These are phyloP conservation scores for Umbelopsis isabellina DNA, from an alignment of 192 early-diverging fungal genomes.

Conservation along the genomic window DNA sequence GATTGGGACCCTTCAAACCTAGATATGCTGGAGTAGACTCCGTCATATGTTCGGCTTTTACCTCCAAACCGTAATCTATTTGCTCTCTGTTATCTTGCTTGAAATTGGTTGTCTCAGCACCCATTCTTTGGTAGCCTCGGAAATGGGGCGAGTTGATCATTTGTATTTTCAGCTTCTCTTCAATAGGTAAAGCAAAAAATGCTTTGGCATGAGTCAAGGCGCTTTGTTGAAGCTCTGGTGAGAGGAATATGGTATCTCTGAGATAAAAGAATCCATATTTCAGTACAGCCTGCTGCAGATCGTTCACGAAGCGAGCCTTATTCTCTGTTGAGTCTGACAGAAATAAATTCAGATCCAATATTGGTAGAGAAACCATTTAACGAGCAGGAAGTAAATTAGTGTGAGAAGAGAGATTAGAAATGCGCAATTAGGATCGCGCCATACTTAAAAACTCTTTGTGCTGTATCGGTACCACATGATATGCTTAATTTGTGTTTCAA, in stretches of 20 bases:
- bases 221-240: conserved; percentile 17
- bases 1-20: conserved; percentile 59
- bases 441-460: no score
- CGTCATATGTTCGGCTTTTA: conserved; percentile 22
- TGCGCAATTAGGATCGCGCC: no score
- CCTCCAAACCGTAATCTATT: conserved; percentile 60
- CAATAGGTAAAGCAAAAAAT: conserved; percentile 59
- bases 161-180: conserved; percentile 57
- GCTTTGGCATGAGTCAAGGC: conserved; percentile 44
- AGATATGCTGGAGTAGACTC: conserved; percentile 44
- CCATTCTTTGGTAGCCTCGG: conserved; percentile 53
- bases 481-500: no score
- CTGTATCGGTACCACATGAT: no score
- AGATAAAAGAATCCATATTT: conserved; percentile 51
- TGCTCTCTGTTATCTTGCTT: conserved; percentile 55
- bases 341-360: conserved; percentile 19
- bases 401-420: neutral
- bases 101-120: conserved; percentile 38
- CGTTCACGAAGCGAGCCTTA: conserved; percentile 24
- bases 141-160: conserved; percentile 61
- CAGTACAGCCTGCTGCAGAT: conserved; percentile 42
- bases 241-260: conserved; percentile 25
- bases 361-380: conserved; percentile 5
- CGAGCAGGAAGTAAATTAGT: neutral
- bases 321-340: neutral